A percentile compares a stretch with the other conserved stretches of the same genome.
Conservation (phyloP, 306 rosid genomes). For the Lagenaria siceraria region DNA sequence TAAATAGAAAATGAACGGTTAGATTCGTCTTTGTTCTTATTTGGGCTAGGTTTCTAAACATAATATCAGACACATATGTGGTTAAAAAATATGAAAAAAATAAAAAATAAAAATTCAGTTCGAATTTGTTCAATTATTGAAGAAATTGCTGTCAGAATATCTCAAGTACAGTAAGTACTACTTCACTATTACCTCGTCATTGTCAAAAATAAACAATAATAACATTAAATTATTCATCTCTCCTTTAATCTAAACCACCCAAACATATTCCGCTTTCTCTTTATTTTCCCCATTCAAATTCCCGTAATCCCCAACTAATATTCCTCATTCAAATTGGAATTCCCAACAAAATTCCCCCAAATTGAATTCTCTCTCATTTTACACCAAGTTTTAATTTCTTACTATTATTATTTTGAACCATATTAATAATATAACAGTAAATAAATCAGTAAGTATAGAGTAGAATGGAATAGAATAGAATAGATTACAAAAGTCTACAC, state of each 20-base stretch:
- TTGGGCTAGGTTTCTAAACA: background rate
- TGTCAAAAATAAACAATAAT: background rate
- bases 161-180: slow-evolving; percentile 6
- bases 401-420: too few relatives aligned
- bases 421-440: too few relatives aligned
- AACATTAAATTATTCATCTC: background rate
- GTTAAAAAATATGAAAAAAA: background rate
- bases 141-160: slow-evolving; percentile 3
- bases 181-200: slow-evolving; percentile 1
- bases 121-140: background rate
- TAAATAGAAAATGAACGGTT: too few relatives aligned
- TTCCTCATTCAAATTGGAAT: background rate
- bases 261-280: too few relatives aligned
- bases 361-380: background rate
- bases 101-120: background rate
- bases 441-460: background rate
- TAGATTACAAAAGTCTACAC: slow-evolving; percentile 3
- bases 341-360: too few relatives aligned
- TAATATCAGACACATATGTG: background rate
- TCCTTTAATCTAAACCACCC: background rate
- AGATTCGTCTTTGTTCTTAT: too few relatives aligned
- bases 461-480: background rate
- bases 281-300: background rate
- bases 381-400: background rate
- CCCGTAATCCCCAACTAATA: background rate